These are phyloP conservation scores for Salix udensis DNA, from an alignment of 345 rosid genomes.

Conservation along the genomic window DNA sequence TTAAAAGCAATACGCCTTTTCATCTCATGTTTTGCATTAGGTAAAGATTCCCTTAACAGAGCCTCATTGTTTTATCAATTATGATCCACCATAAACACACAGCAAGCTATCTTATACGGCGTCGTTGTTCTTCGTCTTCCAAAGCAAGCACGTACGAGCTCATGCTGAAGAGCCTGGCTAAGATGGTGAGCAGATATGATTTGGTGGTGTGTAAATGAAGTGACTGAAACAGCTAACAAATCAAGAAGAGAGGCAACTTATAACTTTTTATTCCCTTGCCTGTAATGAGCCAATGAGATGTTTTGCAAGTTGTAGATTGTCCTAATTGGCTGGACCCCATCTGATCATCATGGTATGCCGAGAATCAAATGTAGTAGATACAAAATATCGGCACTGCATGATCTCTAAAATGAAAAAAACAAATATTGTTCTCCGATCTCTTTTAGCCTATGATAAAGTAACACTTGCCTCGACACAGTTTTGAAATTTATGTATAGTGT, in stretches of 20 bases:
- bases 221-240: slow-evolving; percentile 11
- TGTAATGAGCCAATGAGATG: slow-evolving; percentile 3
- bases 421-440: neutral
- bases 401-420: neutral
- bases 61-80: slow-evolving; percentile 15
- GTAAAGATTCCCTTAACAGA: slow-evolving; percentile 33
- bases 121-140: neutral
- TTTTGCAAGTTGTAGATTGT: slow-evolving; percentile 3
- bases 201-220: neutral
- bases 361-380: neutral
- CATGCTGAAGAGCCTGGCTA: neutral
- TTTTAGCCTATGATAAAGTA: neutral
- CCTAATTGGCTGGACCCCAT: slow-evolving; percentile 2
- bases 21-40: slow-evolving; percentile 9
- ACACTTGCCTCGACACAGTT: neutral
- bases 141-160: neutral
- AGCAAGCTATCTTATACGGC: neutral
- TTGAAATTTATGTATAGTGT: neutral
- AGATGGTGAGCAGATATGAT: neutral
- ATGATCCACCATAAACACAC: neutral
- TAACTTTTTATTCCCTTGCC: neutral
- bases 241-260: neutral
- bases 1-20: slow-evolving; percentile 5
- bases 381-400: neutral
- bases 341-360: slow-evolving; percentile 5